Conservation (phyloP, 331 rosid species). For the Quercus tomentella region DNA sequence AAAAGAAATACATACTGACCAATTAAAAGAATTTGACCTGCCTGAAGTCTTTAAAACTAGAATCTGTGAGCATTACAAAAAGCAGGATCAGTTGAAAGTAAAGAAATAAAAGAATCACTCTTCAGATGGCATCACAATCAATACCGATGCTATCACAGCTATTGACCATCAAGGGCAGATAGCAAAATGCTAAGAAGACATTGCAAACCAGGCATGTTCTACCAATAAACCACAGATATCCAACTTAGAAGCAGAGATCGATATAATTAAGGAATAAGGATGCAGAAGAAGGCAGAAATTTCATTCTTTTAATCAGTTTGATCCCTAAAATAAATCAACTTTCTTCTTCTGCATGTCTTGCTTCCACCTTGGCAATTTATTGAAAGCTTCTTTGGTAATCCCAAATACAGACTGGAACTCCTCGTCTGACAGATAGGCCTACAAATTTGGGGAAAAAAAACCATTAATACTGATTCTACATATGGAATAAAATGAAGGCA, state of each 20-base stretch:
- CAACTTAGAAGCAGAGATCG: background rate
- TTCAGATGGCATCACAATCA: slow-evolving; percentile 63
- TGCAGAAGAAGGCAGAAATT: slow-evolving; percentile 27
- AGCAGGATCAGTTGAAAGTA: slow-evolving; percentile 41
- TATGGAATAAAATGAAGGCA: slow-evolving; percentile 1
- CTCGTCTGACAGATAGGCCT: slow-evolving; percentile 83
- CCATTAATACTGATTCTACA: slow-evolving; percentile 12
- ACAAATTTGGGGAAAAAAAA: slow-evolving; percentile 16
- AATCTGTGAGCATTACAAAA: slow-evolving; percentile 48
- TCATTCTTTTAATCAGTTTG: slow-evolving; percentile 19
- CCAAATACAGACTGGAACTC: slow-evolving; percentile 73
- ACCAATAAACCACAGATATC: slow-evolving; percentile 45
- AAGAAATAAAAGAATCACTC: slow-evolving; percentile 47
- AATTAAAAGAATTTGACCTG: slow-evolving; percentile 65
- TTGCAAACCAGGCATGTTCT: slow-evolving; percentile 42
- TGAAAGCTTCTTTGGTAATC: slow-evolving; percentile 66
- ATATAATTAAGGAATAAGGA: slow-evolving; percentile 37
- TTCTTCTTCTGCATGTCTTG: slow-evolving; percentile 97
- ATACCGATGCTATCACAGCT: slow-evolving; percentile 50
- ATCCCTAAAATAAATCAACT: slow-evolving; percentile 59
- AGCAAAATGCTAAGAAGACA: slow-evolving; percentile 34
- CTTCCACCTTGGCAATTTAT: slow-evolving; percentile 89
- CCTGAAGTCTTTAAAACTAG: slow-evolving; percentile 46
- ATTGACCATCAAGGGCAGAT: slow-evolving; percentile 38
- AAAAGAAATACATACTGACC: slow-evolving; percentile 48